These are phyloP conservation scores for Pichia occidentalis DNA, from an alignment of 805 yeast genomes.

Conservation along the genomic window DNA sequence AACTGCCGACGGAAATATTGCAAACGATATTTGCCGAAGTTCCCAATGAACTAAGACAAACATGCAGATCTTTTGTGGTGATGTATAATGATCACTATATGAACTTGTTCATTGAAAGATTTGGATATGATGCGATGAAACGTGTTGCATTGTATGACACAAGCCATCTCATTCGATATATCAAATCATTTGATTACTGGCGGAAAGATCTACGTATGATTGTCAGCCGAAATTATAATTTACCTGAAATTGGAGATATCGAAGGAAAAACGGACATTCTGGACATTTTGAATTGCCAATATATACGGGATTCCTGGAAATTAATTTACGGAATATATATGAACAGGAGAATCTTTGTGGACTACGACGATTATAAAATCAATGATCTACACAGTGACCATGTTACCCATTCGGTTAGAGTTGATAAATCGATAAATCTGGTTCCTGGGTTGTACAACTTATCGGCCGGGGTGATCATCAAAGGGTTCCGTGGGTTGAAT, in stretches of 20 bases:
- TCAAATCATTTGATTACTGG: conserved; percentile 33
- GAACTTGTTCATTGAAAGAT: conserved; percentile 29
- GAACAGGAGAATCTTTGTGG: conserved; percentile 49
- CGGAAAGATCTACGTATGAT: conserved; percentile 23
- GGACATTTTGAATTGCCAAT: conserved; percentile 27
- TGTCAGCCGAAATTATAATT: conserved; percentile 18
- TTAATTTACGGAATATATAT: conserved; percentile 43
- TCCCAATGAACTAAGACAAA: conserved; percentile 26
- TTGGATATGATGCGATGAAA: conserved; percentile 23
- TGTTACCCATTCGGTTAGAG: neutral
- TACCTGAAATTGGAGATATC: conserved; percentile 10
- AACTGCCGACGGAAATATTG: conserved; percentile 28
- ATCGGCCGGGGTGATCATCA: conserved; percentile 46
- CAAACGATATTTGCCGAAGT: conserved; percentile 22
- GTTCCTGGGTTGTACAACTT: conserved; percentile 45
- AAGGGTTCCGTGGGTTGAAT: conserved; percentile 50
- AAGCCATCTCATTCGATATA: conserved; percentile 25
- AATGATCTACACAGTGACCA: conserved; percentile 33
- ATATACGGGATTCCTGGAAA: conserved; percentile 49
- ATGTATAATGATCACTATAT: conserved; percentile 45
- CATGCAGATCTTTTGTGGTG: conserved; percentile 34
- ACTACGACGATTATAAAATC: conserved; percentile 31
- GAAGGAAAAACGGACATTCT: conserved; percentile 13
- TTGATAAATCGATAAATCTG: conserved; percentile 33
- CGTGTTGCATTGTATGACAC: conserved; percentile 22